phyloP scores from a whole-genome alignment of 306 rosid species.

The Quercus berberidifolia region DNA sequence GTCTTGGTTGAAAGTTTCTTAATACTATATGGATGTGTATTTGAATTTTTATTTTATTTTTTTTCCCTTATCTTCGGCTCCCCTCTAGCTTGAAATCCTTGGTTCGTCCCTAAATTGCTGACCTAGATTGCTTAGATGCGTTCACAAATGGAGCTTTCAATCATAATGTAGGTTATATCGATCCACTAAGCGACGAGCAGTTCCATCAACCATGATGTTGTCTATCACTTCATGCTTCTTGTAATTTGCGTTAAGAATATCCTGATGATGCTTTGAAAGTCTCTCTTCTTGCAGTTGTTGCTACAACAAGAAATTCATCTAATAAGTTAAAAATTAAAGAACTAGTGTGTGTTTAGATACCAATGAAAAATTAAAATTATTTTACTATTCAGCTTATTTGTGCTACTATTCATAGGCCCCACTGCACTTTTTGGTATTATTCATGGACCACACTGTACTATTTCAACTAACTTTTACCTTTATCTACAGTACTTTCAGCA shows the following conservation, averaged over 20 bases:
- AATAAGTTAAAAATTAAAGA: not conserved
- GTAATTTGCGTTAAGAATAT: constrained; percentile 37
- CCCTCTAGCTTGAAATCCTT: no score
- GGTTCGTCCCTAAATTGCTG: no score
- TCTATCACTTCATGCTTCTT: constrained; percentile 55
- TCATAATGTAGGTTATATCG: constrained; percentile 14
- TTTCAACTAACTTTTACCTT: no score
- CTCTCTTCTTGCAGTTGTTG: constrained; percentile 51
- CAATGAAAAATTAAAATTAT: no score
- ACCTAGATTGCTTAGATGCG: not conserved
- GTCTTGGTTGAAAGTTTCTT: no score
- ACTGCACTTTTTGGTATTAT: no score
- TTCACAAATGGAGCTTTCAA: not conserved
- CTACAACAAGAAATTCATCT: constrained; percentile 25
- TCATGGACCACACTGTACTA: rapidly evolving
- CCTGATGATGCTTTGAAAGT: constrained; percentile 58
- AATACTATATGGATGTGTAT: no score
- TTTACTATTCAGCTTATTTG: no score
- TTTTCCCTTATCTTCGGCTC: no score
- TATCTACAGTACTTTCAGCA: no score
- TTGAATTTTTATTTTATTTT: no score
- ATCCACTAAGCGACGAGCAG: constrained; percentile 50
- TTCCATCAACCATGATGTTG: constrained; percentile 48
- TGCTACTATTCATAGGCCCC: rapidly evolving
- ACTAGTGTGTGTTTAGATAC: no score